These are phyloP conservation scores for Scytalidium sp. DNA, from an alignment of 2,329 filamentous ascomycete genomes.

Conservation along the genomic window DNA sequence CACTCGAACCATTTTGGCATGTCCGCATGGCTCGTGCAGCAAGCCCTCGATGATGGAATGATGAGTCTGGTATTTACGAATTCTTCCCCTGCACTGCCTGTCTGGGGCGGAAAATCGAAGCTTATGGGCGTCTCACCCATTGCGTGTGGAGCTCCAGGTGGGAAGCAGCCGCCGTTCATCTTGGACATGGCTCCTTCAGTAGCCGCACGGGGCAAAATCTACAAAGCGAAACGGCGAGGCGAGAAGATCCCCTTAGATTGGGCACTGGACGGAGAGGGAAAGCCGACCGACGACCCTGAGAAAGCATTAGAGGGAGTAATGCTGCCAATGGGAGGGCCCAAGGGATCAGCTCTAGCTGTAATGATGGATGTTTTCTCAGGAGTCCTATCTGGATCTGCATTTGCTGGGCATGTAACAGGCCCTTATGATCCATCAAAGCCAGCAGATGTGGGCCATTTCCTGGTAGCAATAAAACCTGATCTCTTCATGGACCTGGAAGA, in stretches of 20 bases:
- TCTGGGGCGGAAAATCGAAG: constrained; percentile 29
- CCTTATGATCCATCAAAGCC: constrained; percentile 71
- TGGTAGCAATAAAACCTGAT: constrained; percentile 71
- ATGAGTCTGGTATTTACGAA: constrained; percentile 46
- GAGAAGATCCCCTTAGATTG: constrained; percentile 71
- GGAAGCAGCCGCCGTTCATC: constrained; percentile 60
- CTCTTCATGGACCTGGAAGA: constrained; percentile 69
- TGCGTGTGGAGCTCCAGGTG: constrained; percentile 67
- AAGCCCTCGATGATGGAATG: constrained; percentile 69
- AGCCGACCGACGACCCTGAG: constrained; percentile 67
- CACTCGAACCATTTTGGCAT: constrained; percentile 84
- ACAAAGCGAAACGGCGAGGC: constrained; percentile 64
- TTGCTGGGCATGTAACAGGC: constrained; percentile 72
- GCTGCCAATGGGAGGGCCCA: constrained; percentile 83
- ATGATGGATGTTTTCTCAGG: constrained; percentile 93
- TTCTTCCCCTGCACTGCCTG: constrained; percentile 27
- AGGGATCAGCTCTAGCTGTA: constrained; percentile 72
- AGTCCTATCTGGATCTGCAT: constrained; percentile 72
- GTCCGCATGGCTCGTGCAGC: constrained; percentile 76
- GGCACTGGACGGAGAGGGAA: constrained; percentile 71
- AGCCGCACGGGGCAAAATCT: constrained; percentile 69
- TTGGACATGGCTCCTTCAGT: constrained; percentile 73
- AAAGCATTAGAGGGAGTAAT: constrained; percentile 74
- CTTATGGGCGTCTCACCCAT: constrained; percentile 30
- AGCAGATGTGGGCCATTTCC: constrained; percentile 72